Percentiles rank a stretch among this genome's conserved stretches.
These are phyloP conservation scores for Castanea crenata DNA, from an alignment of 306 rosid species.

Conservation along the genomic window DNA sequence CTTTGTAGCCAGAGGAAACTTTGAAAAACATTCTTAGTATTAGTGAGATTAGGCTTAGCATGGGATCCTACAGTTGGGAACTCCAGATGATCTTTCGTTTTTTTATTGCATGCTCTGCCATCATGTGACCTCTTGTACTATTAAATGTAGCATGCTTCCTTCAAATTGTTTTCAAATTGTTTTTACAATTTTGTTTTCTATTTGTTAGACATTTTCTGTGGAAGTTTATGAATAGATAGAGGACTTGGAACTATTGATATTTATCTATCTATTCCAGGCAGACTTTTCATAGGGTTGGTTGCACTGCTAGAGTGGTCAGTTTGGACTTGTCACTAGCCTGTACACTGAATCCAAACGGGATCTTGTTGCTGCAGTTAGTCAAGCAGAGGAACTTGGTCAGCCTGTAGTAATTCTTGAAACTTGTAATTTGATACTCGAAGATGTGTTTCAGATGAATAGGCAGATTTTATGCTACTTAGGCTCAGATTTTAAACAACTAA, in stretches of 20 bases:
- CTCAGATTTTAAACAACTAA: background rate
- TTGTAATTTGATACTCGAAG: background rate
- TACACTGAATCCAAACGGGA: slow-evolving; percentile 80
- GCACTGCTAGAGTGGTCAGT: slow-evolving; percentile 91
- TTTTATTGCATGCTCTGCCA: background rate
- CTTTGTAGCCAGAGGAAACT: background rate
- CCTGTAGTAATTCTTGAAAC: slow-evolving; percentile 63
- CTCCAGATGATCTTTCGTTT: background rate
- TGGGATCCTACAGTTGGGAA: background rate
- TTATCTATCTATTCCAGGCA: slow-evolving; percentile 57
- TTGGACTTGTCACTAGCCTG: slow-evolving; percentile 78
- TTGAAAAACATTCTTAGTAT: background rate
- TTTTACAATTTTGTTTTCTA: background rate
- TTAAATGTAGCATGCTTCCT: background rate
- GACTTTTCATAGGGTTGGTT: slow-evolving; percentile 89
- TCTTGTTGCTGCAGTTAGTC: slow-evolving; percentile 75
- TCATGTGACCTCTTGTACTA: background rate
- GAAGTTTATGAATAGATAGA: slow-evolving; percentile 1
- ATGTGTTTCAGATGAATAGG: background rate
- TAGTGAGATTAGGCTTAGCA: background rate
- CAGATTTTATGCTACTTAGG: slow-evolving; percentile 3
- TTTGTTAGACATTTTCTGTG: background rate
- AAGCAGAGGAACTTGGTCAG: slow-evolving; percentile 65
- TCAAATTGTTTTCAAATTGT: background rate
- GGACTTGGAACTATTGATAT: slow-evolving; percentile 19